Evolutionary conservation across 371 early-diverging fungal species (phyloP).

Genomic region (Mucor circinelloides): DNA sequence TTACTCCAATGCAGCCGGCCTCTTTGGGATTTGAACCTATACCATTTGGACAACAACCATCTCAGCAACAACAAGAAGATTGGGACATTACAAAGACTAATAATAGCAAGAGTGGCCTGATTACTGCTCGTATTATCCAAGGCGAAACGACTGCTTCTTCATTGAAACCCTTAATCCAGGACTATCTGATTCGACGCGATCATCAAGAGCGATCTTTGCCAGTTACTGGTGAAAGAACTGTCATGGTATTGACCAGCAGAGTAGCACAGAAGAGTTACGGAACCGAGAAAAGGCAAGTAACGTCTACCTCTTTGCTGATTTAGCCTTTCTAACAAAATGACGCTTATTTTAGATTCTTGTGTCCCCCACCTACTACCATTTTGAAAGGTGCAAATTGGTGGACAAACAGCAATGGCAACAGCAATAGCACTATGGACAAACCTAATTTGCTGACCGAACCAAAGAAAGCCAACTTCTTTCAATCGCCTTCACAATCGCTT

Average conservation of each 20-base stretch:
- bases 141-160: conserved; percentile 5
- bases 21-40: conserved; percentile 27
- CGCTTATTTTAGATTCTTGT: conserved; percentile 57
- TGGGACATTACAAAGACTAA: conserved; percentile 1
- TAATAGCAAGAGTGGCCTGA: conserved; percentile 7
- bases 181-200: conserved; percentile 40
- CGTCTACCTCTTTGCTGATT: conserved; percentile 5
- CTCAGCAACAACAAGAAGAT: neutral
- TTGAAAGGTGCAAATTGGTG: conserved; percentile 75
- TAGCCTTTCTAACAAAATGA: neutral
- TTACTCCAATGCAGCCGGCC: conserved; percentile 34
- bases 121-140: conserved; percentile 20
- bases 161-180: conserved; percentile 46
- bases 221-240: conserved; percentile 70
- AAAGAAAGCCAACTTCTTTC: conserved; percentile 27
- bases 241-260: conserved; percentile 75
- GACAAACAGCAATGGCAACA: conserved; percentile 22
- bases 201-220: conserved; percentile 61
- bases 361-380: conserved; percentile 83
- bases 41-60: conserved; percentile 5
- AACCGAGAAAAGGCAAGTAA: conserved; percentile 79
- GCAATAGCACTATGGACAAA: conserved; percentile 8
- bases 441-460: conserved; percentile 19
- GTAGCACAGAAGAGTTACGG: conserved; percentile 88
- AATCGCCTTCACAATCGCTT: conserved; percentile 8